These are phyloP conservation scores for Arthrinium puccinioides DNA, from an alignment of 2,329 filamentous ascomycete genomes.

Conservation along the genomic window DNA sequence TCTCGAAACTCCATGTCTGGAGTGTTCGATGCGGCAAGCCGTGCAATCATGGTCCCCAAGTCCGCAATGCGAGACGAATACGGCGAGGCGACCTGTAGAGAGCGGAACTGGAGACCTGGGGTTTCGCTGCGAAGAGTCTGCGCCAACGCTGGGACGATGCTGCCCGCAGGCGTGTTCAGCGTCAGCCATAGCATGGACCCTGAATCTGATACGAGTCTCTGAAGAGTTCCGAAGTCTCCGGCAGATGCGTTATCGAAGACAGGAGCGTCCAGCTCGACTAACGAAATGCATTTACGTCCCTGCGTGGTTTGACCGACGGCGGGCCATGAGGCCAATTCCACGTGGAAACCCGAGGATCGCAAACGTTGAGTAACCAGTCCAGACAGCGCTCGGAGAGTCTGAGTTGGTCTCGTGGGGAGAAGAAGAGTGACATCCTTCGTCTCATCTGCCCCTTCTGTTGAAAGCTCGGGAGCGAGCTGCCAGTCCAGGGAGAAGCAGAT, in stretches of 20 bases:
- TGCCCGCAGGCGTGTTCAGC: neutral
- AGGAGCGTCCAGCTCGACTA: slow-evolving; percentile 1
- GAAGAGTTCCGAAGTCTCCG: neutral
- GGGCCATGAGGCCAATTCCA: neutral
- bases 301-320: neutral
- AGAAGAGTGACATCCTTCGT: neutral
- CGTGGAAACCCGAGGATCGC: neutral
- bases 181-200: neutral
- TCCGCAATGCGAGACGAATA: neutral
- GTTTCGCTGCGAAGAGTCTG: slow-evolving; percentile 1
- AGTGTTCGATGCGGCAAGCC: neutral
- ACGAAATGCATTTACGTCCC: neutral
- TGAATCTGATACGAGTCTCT: neutral
- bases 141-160: neutral
- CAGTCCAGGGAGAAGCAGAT: slow-evolving; percentile 1
- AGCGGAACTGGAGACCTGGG: neutral
- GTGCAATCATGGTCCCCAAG: neutral
- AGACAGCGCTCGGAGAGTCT: neutral
- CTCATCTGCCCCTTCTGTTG: neutral
- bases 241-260: neutral
- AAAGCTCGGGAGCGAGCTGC: neutral
- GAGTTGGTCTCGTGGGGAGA: neutral
- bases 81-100: neutral
- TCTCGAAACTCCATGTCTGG: neutral
- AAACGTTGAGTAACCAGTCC: neutral